Conservation (phyloP, 352 stramenopile genomes). For the Pythium apleroticum region DNA sequence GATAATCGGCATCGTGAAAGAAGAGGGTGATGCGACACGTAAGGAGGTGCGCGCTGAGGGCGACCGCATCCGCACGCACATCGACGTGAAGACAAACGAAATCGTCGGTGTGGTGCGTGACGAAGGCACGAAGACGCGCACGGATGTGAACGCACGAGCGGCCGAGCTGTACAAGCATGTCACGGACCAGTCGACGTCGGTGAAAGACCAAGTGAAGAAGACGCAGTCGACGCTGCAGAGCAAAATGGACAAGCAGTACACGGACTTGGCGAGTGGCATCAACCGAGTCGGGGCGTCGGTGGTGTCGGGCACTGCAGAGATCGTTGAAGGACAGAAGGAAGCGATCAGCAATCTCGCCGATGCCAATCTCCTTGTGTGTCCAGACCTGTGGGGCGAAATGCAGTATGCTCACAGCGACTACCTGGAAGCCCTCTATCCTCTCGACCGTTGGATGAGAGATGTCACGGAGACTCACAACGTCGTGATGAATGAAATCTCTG, state of each 20-base stretch:
- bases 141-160: background rate
- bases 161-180: slow-evolving; percentile 5
- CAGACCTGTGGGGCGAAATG: background rate
- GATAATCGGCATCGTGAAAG: slow-evolving; percentile 1
- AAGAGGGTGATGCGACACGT: slow-evolving; percentile 10
- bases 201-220: slow-evolving; percentile 5
- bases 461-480: background rate
- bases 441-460: background rate
- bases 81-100: slow-evolving; percentile 6
- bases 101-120: background rate
- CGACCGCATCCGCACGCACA: slow-evolving; percentile 3
- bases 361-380: background rate
- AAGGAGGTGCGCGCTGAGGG: slow-evolving; percentile 9
- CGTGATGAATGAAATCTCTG: background rate
- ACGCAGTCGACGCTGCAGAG: background rate
- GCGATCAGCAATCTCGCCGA: background rate
- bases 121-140: slow-evolving; percentile 11
- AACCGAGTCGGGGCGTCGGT: background rate
- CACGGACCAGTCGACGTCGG: background rate
- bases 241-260: background rate
- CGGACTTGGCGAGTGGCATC: background rate
- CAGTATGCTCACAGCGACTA: background rate
- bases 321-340: background rate
- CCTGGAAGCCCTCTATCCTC: too few relatives aligned
- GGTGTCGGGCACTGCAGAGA: background rate